Evolutionary conservation across 352 stramenopile species (phyloP).

Genomic region (Elongisporangium anandrum): DNA sequence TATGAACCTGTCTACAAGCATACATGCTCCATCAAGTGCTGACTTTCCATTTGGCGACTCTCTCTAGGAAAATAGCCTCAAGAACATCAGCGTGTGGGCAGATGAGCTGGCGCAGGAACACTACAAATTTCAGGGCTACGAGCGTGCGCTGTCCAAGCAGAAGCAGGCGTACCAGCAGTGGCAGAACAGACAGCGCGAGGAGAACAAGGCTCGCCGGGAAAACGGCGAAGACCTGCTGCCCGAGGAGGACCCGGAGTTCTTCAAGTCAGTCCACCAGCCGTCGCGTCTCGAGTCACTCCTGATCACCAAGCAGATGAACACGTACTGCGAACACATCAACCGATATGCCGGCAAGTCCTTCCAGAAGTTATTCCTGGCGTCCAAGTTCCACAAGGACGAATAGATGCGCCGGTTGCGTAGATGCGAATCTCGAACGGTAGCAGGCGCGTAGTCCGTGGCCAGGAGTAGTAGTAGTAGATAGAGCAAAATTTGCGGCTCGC

Average conservation of each 20-base stretch:
- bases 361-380: constrained; percentile 89
- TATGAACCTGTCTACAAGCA: constrained; percentile 8
- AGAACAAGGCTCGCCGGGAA: constrained; percentile 85
- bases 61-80: constrained; percentile 92
- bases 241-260: constrained; percentile 83
- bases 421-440: neutral
- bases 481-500: too few relatives aligned
- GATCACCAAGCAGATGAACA: constrained; percentile 92
- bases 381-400: constrained; percentile 84
- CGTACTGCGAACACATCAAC: constrained; percentile 92
- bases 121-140: constrained; percentile 90
- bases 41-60: constrained; percentile 11
- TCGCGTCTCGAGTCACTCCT: constrained; percentile 85
- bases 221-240: constrained; percentile 71
- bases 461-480: neutral
- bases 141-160: constrained; percentile 85
- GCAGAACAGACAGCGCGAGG: constrained; percentile 82
- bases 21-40: neutral
- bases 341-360: constrained; percentile 88
- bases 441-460: neutral
- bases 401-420: constrained; percentile 18
- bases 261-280: constrained; percentile 85
- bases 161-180: constrained; percentile 80
- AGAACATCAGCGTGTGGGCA: constrained; percentile 97
- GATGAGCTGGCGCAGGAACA: constrained; percentile 97